Conservation (phyloP, 2,329 filamentous ascomycete genomes). For the Uncinocarpus reesii region DNA sequence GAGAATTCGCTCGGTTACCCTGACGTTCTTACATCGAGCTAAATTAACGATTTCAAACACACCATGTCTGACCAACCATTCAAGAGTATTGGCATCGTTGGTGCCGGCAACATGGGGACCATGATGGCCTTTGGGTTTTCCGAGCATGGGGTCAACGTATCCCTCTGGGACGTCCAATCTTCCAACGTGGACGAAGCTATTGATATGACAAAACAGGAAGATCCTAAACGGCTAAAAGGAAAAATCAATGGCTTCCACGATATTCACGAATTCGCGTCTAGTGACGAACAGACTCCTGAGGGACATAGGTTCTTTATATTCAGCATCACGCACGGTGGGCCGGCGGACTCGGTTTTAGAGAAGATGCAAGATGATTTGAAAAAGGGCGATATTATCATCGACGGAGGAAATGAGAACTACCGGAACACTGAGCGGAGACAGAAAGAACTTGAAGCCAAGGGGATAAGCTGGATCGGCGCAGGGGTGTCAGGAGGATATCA, state of each 20-base stretch:
- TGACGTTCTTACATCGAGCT: too few relatives aligned
- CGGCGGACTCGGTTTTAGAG: conserved; percentile 29
- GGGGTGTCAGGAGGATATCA: conserved; percentile 63
- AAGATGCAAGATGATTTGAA: conserved; percentile 44
- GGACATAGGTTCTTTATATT: conserved; percentile 31
- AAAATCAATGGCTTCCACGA: conserved; percentile 29
- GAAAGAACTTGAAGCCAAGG: conserved; percentile 44
- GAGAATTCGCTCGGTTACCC: too few relatives aligned
- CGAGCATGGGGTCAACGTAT: conserved; percentile 31
- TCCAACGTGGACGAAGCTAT: conserved; percentile 29
- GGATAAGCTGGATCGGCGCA: conserved; percentile 56
- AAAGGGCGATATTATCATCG: conserved; percentile 56
- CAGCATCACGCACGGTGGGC: conserved; percentile 33
- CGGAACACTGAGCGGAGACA: conserved; percentile 54
- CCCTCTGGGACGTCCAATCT: conserved; percentile 30
- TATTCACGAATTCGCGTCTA: conserved; percentile 29
- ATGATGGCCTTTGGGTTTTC: conserved; percentile 37
- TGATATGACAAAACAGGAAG: conserved; percentile 18
- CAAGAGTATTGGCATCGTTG: conserved; percentile 32
- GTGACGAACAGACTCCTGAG: conserved; percentile 24
- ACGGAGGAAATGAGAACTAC: conserved; percentile 60
- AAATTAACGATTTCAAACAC: neutral
- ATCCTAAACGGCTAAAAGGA: conserved; percentile 21
- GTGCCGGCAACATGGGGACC: conserved; percentile 35
- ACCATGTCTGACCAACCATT: conserved; percentile 21